These are phyloP conservation scores for Halophytophthora batemanensis DNA, from an alignment of 352 stramenopile genomes.

Conservation along the genomic window DNA sequence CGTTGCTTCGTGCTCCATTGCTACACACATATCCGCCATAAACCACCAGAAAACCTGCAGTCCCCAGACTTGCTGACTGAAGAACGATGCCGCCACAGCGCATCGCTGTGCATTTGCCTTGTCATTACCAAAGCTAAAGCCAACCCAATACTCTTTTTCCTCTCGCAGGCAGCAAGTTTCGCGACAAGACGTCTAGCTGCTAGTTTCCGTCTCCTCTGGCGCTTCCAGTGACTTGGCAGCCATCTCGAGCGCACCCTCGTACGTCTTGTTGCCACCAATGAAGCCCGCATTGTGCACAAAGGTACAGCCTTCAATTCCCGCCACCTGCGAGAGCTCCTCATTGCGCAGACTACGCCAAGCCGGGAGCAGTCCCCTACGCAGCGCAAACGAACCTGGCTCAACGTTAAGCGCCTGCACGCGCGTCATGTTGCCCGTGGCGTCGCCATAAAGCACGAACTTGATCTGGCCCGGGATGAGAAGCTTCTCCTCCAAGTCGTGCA, in stretches of 20 bases:
- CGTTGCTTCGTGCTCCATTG: no score
- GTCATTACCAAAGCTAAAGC: no score
- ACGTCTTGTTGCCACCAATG: slow-evolving; percentile 97
- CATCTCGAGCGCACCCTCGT: slow-evolving; percentile 95
- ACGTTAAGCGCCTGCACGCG: slow-evolving; percentile 95
- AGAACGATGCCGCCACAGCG: no score
- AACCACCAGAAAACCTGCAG: no score
- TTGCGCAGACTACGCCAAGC: slow-evolving; percentile 95
- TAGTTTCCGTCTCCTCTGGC: slow-evolving; percentile 10
- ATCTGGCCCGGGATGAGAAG: slow-evolving; percentile 83
- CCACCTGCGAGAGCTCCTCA: slow-evolving; percentile 82
- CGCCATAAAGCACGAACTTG: slow-evolving; percentile 98
- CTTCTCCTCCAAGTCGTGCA: slow-evolving; percentile 96
- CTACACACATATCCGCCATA: no score
- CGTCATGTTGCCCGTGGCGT: slow-evolving; percentile 92
- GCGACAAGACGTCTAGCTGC: slow-evolving; percentile 15
- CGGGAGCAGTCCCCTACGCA: slow-evolving; percentile 88
- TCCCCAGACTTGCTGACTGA: no score
- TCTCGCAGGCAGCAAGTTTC: neutral
- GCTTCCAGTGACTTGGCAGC: slow-evolving; percentile 66
- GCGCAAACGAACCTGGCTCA: slow-evolving; percentile 91
- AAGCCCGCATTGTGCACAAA: slow-evolving; percentile 99
- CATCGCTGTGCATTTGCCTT: no score
- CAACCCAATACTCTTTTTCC: no score
- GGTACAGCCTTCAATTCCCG: slow-evolving; percentile 92